Base-by-base conservation (phyloP, 192 early-diverging fungal species). In the Radiomyces spectabilis region DNA sequence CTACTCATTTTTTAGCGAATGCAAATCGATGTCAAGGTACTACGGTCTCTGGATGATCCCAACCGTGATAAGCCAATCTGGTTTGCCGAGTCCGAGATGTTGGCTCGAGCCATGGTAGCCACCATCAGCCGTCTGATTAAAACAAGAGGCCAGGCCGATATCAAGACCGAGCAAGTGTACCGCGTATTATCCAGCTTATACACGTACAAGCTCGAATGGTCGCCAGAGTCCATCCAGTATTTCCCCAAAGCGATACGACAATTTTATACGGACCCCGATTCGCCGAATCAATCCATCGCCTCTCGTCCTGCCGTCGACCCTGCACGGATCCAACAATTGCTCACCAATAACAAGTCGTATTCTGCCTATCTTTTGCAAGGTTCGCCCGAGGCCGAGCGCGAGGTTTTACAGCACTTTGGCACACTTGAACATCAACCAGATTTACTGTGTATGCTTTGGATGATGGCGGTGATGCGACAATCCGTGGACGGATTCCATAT, bases 401-500 rank as follows among this genome's bases (percentile, higher is more conserved):
- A 51, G 1, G 51, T 81, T 21, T 31, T 63, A 18, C 67, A 74
- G 38, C 78, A 82, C 30, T 90, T 86, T 46, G 77, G 78, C 4
- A 55, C 72, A 34, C 53, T 71, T 6, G 74, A 80, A 27, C 73
- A 79, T 46, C 87, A 85, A 32, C 67, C 83, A 13, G 72, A 76
- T 53, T 78, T 90, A 43, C 57, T 90, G 16, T 83, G 81, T 41
- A 74, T 76, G 3, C 59, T 90, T 15, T 90, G 87, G 87, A 67
- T 51, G 13, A 58, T 78, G 43, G 42, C 67, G 5, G 63, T 75
- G 53, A 69, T 74, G 39, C 59, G 72, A 18, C 65, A 66, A 40
- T 69, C 49, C n/a, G 43, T 42, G 3, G 60, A 61, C 33, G 33
- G 35, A 2, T 54, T 62, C 18, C 44, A 60, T 18, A 55, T 72